Evolutionary conservation across 768 basidiomycete species (phyloP), one percentile per base, ranked within the genome.

Genomic region (Candolleomyces efflorescens): DNA sequence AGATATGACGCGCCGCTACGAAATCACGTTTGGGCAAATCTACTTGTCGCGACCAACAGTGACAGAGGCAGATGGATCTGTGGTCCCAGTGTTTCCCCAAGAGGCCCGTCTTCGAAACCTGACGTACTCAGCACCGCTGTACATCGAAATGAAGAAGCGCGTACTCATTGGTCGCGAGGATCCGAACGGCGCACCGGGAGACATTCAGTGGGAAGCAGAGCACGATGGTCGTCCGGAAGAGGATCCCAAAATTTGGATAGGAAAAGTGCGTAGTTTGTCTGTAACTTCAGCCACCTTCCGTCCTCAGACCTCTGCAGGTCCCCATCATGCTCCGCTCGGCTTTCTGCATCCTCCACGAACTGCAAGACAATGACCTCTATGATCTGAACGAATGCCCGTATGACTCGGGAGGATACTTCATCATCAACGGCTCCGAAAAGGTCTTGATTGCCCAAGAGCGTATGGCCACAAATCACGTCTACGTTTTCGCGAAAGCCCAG

Each of bases 401-500:
- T 67, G 97, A 99, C 73, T 94, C 94, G 39, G 97, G 97, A 71
- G 97, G 97, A 50, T 99, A 99, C 71, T 99, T 99, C 71, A 93
- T 99, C 68, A 98, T 99, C 76, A 98, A 98, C 64, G 97, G 97
- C 12, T 98, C 97, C 2, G 97, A 99, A 71, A 99, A 99, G 73
- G 97, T 99, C n/a, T 80, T 99, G 60, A 99, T 99, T 71, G 97
- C 97, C 1, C 97, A 99, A 72, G 97, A 99, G 71, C 87, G 97
- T 53, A 98, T 98, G 95, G 96, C 97, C 10, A 95, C 94, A 22
- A 99, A 99, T 75, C 95, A 97, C 67, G 97, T 99, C 63, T 99
- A 98, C 73, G 94, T 98, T 53, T 99, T 99, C 67, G 94, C 95
- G 53, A 99, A 98, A 74, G 92, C 92, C 0, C 93, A 96, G 63